Percentiles rank a stretch among this genome's conserved stretches.
Evolutionary conservation across 768 basidiomycete species (phyloP).

Genomic region (Pleurotus tuber-regium): DNA sequence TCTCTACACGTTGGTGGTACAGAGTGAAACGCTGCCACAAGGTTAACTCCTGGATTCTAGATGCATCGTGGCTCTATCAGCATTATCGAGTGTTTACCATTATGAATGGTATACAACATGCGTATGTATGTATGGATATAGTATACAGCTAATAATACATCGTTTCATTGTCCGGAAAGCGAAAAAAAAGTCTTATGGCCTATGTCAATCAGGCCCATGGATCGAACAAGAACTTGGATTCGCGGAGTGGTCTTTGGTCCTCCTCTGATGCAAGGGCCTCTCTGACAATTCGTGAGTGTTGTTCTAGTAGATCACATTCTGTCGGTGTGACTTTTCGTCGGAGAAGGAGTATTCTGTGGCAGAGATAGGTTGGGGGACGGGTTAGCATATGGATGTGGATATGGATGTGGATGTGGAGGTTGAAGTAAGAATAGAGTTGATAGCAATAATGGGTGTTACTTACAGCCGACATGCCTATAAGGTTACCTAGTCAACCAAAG

Average conservation of each 20-base stretch:
- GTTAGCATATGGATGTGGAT: too few species aligned
- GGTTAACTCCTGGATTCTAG: too few species aligned
- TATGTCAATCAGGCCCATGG: not conserved
- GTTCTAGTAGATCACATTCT: constrained; percentile 13
- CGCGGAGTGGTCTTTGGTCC: not conserved
- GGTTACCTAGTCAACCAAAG: not conserved
- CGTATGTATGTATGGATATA: too few species aligned
- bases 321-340: constrained; percentile 18
- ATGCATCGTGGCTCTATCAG: too few species aligned
- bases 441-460: constrained; percentile 9
- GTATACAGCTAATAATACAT: not conserved
- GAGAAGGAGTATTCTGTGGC: constrained; percentile 18
- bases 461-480: constrained; percentile 24
- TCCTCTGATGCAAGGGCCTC: constrained; percentile 16
- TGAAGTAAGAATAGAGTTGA: too few species aligned
- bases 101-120: too few species aligned
- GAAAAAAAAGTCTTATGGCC: not conserved
- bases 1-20: too few species aligned
- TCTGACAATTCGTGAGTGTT: constrained; percentile 21
- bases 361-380: not conserved
- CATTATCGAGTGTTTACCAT: too few species aligned
- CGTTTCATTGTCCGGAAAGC: not conserved
- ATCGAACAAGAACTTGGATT: not conserved
- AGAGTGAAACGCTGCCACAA: too few species aligned
- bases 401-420: too few species aligned